phyloP scores from a whole-genome alignment of 768 basidiomycete genomes.

The Tricholoma furcatifolium region DNA sequence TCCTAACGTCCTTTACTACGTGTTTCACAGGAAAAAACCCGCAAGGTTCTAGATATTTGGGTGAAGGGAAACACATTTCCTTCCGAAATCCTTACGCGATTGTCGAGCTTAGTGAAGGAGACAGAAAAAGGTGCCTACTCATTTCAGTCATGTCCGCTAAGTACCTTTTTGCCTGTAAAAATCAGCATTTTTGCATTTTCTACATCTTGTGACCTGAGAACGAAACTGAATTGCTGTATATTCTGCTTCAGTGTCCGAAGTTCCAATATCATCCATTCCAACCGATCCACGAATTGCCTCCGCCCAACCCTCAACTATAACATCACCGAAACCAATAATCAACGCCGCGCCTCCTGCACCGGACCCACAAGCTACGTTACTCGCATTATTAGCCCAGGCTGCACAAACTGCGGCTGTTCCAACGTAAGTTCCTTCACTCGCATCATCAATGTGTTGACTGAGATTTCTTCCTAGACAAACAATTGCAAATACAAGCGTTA shows the following conservation, averaged over 20 bases:
- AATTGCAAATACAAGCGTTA: conserved; percentile 49
- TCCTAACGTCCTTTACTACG: conserved; percentile 40
- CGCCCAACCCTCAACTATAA: conserved; percentile 18
- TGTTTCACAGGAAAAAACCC: conserved; percentile 84
- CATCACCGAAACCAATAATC: conserved; percentile 24
- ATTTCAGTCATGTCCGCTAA: conserved; percentile 72
- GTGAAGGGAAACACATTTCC: conserved; percentile 89
- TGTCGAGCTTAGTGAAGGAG: conserved; percentile 68
- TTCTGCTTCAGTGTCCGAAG: conserved; percentile 62
- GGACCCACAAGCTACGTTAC: conserved; percentile 62
- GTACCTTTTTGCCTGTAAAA: conserved; percentile 71
- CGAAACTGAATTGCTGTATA: conserved; percentile 65
- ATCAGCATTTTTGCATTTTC: conserved; percentile 50
- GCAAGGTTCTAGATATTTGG: conserved; percentile 99
- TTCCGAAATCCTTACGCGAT: conserved; percentile 64
- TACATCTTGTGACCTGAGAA: conserved; percentile 51
- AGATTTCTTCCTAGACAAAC: conserved; percentile 49
- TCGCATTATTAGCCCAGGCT: conserved; percentile 71
- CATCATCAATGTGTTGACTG: neutral
- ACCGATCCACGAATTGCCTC: conserved; percentile 37
- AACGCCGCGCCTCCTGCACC: conserved; percentile 25
- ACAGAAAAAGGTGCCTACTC: conserved; percentile 88
- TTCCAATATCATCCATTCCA: conserved; percentile 29
- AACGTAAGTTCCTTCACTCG: conserved; percentile 34
- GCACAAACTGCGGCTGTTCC: conserved; percentile 41